phyloP scores from a whole-genome alignment of 2,329 filamentous ascomycete species.

The Parascedosporium putredinis region DNA sequence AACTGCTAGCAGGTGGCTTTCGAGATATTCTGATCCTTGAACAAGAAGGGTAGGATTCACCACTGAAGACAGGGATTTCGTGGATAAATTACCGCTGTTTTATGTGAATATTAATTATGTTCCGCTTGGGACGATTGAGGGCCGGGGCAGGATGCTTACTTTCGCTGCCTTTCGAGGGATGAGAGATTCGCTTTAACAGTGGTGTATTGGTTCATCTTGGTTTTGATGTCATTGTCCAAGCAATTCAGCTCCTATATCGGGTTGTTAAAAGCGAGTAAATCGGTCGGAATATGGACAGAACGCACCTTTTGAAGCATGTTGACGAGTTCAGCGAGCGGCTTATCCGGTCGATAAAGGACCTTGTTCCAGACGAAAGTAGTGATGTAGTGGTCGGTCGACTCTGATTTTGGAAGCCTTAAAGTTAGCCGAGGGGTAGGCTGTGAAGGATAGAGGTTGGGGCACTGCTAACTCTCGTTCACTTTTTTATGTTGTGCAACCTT shows the following conservation, averaged over 20 bases:
- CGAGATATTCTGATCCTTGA: slow-evolving; percentile 89
- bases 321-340: slow-evolving; percentile 76
- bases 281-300: background rate
- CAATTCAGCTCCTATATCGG: slow-evolving; percentile 64
- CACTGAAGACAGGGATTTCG: slow-evolving; percentile 83
- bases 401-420: no score
- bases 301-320: slow-evolving; percentile 76
- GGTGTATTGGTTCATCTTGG: slow-evolving; percentile 92
- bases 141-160: slow-evolving; percentile 41
- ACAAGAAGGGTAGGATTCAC: slow-evolving; percentile 73
- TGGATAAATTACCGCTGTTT: slow-evolving; percentile 76
- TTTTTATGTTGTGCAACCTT: slow-evolving; percentile 80
- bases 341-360: slow-evolving; percentile 91
- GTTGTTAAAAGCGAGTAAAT: background rate
- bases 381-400: slow-evolving; percentile 91
- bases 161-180: slow-evolving; percentile 75
- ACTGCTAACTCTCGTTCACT: slow-evolving; percentile 76
- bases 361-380: slow-evolving; percentile 92
- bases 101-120: background rate
- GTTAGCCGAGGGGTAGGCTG: no score
- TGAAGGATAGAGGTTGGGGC: background rate
- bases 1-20: slow-evolving; percentile 88
- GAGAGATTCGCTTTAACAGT: slow-evolving; percentile 76
- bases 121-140: background rate
- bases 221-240: slow-evolving; percentile 92